These are phyloP conservation scores for Gossypium arboreum DNA, from an alignment of 345 rosid species.

Conservation along the genomic window DNA sequence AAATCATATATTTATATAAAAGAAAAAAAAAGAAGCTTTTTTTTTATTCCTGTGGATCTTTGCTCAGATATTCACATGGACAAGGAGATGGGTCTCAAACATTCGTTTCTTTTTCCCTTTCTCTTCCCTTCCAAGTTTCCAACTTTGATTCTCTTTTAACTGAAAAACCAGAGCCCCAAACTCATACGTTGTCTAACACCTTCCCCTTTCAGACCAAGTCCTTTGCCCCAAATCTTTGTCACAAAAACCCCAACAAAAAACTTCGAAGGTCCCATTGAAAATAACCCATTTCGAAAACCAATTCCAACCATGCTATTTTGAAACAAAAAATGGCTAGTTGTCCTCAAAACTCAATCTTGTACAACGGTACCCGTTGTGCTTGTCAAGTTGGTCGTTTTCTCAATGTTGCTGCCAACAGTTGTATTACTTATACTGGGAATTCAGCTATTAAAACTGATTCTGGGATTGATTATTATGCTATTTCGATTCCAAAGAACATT, in stretches of 20 bases:
- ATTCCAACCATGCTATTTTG: neutral
- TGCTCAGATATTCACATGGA: neutral
- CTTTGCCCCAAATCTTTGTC: constrained; percentile 6
- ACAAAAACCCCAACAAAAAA: neutral
- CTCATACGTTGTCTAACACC: neutral
- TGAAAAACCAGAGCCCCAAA: neutral
- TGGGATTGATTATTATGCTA: constrained; percentile 41
- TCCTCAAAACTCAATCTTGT: constrained; percentile 51
- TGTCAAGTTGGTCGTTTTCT: constrained; percentile 66
- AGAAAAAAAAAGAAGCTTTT: neutral
- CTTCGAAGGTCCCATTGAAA: neutral
- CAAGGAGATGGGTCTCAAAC: neutral
- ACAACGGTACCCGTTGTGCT: constrained; percentile 71
- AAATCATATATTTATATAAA: too few relatives aligned
- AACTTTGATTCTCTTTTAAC: neutral
- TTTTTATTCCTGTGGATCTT: neutral
- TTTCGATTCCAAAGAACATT: constrained; percentile 56
- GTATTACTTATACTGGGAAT: constrained; percentile 41
- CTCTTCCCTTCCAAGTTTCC: neutral
- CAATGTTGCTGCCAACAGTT: constrained; percentile 40
- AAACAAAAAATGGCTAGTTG: constrained; percentile 28
- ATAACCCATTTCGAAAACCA: neutral
- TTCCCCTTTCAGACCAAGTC: neutral
- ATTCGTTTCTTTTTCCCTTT: neutral
- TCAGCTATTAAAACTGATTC: constrained; percentile 39